Evolutionary conservation across 1,284 basidiomycete genomes (phyloP), one percentile per base, ranked within the genome.

Genomic region (Cutaneotrichosporon sp.): DNA sequence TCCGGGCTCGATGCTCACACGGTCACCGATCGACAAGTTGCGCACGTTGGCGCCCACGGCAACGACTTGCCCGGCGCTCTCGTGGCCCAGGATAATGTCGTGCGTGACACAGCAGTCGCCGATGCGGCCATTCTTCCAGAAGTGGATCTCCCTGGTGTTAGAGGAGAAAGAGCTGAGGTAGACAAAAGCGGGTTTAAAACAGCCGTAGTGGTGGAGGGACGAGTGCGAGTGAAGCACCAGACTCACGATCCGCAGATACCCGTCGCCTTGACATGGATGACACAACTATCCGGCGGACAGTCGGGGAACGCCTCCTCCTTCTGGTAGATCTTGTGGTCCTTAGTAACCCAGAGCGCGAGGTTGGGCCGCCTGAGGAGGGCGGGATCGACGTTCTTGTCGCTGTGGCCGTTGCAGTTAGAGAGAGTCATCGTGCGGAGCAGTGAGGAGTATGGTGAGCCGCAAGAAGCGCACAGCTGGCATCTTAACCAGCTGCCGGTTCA

Each of bases 1-100:
- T 42, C 81, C 81, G 2, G 81, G 80, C 68, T 82, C 81, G 46
- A 82, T 76, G 9, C 80, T 78, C 7, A 82, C 80, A 16, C 81
- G 69, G 66, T 82, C 81, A 10, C 81, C 81, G 5, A 80, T 72
- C 62, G 72, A 71, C 66, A 79, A 76, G 14, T 69, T 67, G 38
- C 67, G 72, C 21, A 82, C 81, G 40, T 73, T 73, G 1, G 72
- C 56, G 11, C 80, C 81, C 6, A 82, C 76, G 14, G 73, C 74
- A 13, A 80, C 71, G 47, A 82, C 72, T 65, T 80, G 74, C 21
- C 81, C 81, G 8, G 73, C 69, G 6, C 77, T 80, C 67, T 82
- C 81, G 70, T 82, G 81, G 26, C 81, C 81, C 16, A 82, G 73
- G 53, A 81, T 73, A 49, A 74, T 65, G 61, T 68, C 66, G 65